Percentiles rank a stretch among this genome's conserved stretches.
Conservation (phyloP, 352 stramenopile genomes). For the Globisporangium nodosum region DNA sequence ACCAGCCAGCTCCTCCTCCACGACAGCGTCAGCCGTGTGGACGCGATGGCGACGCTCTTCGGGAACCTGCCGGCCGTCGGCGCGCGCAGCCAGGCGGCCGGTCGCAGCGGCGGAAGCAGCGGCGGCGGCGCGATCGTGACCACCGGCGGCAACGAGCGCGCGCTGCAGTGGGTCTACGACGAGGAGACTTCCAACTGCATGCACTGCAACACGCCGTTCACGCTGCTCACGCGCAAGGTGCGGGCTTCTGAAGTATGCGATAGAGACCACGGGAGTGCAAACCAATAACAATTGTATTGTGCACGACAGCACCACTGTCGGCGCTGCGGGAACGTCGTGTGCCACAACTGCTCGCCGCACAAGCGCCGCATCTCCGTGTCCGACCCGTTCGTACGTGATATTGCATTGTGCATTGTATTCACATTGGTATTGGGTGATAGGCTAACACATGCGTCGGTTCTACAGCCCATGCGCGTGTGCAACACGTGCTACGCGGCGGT, state of each 20-base stretch:
- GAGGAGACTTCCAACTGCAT: slow-evolving; percentile 84
- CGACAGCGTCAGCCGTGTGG: too few species aligned
- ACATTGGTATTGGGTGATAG: too few species aligned
- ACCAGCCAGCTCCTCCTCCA: too few species aligned
- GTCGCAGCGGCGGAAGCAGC: slow-evolving; percentile 12
- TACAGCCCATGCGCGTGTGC: slow-evolving; percentile 79
- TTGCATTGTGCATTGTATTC: neutral
- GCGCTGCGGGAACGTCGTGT: slow-evolving; percentile 81
- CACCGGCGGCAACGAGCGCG: slow-evolving; percentile 33
- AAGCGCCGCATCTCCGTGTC: slow-evolving; percentile 77
- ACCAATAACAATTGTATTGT: too few species aligned
- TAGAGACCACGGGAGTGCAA: too few species aligned
- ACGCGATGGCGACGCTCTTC: slow-evolving; percentile 64
- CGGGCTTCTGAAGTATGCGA: neutral
- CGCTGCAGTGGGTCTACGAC: slow-evolving; percentile 80
- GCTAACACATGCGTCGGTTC: neutral
- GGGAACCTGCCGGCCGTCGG: slow-evolving; percentile 58
- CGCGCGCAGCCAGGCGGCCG: slow-evolving; percentile 27
- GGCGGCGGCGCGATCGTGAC: slow-evolving; percentile 32
- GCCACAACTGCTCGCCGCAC: slow-evolving; percentile 82
- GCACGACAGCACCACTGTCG: slow-evolving; percentile 65
- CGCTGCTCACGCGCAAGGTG: slow-evolving; percentile 78
- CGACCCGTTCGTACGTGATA: slow-evolving; percentile 66
- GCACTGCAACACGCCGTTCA: slow-evolving; percentile 84
- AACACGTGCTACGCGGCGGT: slow-evolving; percentile 82